phyloP scores from a whole-genome alignment of 768 basidiomycete species.

The Russula sp. region DNA sequence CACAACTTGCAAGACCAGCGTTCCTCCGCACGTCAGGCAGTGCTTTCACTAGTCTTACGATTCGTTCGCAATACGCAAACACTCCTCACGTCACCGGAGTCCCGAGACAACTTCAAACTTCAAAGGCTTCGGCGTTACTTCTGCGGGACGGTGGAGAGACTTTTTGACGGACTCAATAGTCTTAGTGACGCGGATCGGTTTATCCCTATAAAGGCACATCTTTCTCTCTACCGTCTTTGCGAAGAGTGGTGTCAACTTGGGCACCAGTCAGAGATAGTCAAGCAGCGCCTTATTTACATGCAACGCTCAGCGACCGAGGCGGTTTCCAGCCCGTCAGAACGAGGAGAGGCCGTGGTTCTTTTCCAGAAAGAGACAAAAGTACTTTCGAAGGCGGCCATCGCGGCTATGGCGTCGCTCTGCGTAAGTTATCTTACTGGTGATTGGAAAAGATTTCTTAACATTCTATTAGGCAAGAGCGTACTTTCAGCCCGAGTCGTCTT shows the following conservation, averaged over 20 bases:
- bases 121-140: slow-evolving; percentile 87
- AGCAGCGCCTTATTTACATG: slow-evolving; percentile 68
- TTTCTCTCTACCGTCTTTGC: slow-evolving; percentile 78
- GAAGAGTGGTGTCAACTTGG: slow-evolving; percentile 94
- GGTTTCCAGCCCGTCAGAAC: slow-evolving; percentile 52
- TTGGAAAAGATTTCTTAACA: slow-evolving; percentile 14
- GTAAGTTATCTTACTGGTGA: slow-evolving; percentile 48
- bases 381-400: slow-evolving; percentile 79
- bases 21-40: slow-evolving; percentile 64
- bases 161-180: slow-evolving; percentile 71
- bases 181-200: slow-evolving; percentile 76
- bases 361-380: slow-evolving; percentile 57
- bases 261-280: slow-evolving; percentile 65
- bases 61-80: slow-evolving; percentile 81
- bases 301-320: slow-evolving; percentile 59
- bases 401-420: slow-evolving; percentile 82
- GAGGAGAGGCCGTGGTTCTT: slow-evolving; percentile 38
- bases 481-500: slow-evolving; percentile 57
- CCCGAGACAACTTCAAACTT: slow-evolving; percentile 70
- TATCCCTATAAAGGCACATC: slow-evolving; percentile 68
- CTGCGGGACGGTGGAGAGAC: slow-evolving; percentile 81
- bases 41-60: slow-evolving; percentile 75
- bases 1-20: slow-evolving; percentile 69
- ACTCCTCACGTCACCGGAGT: slow-evolving; percentile 68
- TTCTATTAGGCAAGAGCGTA: slow-evolving; percentile 68